These are phyloP conservation scores for Cystobasidium sp. DNA, from an alignment of 1,284 basidiomycete species.

Conservation along the genomic window DNA sequence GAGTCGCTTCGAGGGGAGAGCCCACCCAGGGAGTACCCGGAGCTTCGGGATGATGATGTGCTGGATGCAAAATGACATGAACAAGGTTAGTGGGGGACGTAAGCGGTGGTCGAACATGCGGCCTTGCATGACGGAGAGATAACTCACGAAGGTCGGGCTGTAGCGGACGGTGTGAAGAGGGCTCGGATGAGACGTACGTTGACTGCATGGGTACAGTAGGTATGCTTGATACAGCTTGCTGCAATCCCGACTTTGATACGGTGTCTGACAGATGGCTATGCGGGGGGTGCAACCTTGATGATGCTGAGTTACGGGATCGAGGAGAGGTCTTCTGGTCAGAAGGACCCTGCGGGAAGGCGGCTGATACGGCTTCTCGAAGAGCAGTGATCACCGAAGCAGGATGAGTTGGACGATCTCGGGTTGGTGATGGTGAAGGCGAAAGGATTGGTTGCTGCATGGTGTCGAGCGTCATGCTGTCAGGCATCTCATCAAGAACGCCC, in stretches of 20 bases:
- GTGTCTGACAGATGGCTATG: neutral
- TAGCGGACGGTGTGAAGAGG: neutral
- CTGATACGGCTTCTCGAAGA: constrained; percentile 13
- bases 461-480: constrained; percentile 2
- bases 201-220: neutral
- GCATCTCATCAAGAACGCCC: constrained; percentile 2
- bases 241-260: neutral
- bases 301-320: constrained; percentile 5
- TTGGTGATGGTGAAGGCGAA: neutral
- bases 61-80: neutral
- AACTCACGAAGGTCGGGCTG: constrained; percentile 3
- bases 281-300: neutral
- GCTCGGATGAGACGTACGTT: neutral
- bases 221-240: neutral
- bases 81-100: neutral
- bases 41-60: constrained; percentile 31
- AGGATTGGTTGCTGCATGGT: neutral
- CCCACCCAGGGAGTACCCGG: constrained; percentile 13
- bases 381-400: constrained; percentile 19
- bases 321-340: neutral
- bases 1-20: neutral
- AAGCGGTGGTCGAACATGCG: neutral
- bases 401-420: constrained; percentile 23
- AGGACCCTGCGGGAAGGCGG: constrained; percentile 3
- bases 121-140: neutral